Percentiles rank a stretch among this genome's conserved stretches.
Evolutionary conservation across 2,329 filamentous ascomycete species (phyloP).

Genomic region (Coniella lustricola): DNA sequence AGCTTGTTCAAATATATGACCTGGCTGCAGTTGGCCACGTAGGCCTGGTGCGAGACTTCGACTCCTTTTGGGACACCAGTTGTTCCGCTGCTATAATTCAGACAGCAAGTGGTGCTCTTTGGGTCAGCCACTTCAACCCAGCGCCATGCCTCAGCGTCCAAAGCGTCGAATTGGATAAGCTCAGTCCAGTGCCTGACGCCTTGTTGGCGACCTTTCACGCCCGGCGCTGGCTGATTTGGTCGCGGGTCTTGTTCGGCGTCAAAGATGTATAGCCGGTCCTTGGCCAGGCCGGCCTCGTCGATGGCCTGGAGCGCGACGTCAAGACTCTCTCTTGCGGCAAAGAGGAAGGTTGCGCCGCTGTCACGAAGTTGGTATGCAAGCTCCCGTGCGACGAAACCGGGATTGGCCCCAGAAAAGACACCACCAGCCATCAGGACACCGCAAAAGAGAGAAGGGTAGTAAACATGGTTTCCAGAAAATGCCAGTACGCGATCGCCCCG

Average conservation of each 20-base stretch:
- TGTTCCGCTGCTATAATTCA: constrained; percentile 76
- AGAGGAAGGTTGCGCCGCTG: constrained; percentile 58
- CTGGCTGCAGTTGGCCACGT: constrained; percentile 63
- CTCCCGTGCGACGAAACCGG: constrained; percentile 54
- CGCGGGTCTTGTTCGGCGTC: constrained; percentile 42
- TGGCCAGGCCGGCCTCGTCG: constrained; percentile 45
- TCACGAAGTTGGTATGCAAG: constrained; percentile 70
- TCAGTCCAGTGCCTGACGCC: constrained; percentile 58
- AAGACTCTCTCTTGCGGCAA: constrained; percentile 55
- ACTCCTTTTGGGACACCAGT: constrained; percentile 82
- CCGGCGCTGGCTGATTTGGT: constrained; percentile 19
- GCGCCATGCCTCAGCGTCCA: constrained; percentile 48
- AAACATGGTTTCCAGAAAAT: constrained; percentile 67
- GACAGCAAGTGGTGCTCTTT: constrained; percentile 50
- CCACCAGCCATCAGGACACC: constrained; percentile 72
- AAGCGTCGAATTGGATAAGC: constrained; percentile 42
- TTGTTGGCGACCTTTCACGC: constrained; percentile 18
- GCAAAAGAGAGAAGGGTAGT: constrained; percentile 63
- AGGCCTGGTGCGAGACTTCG: constrained; percentile 70
- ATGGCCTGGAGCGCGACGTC: constrained; percentile 62
- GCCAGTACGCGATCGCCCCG: constrained; percentile 65
- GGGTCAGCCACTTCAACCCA: constrained; percentile 54
- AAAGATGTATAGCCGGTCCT: constrained; percentile 56
- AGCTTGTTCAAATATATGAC: constrained; percentile 41
- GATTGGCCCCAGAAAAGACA: constrained; percentile 59